A percentile compares a stretch with the other conserved stretches of the same genome.
Conservation (phyloP, 345 rosid species). For the Populus ilicifolia region DNA sequence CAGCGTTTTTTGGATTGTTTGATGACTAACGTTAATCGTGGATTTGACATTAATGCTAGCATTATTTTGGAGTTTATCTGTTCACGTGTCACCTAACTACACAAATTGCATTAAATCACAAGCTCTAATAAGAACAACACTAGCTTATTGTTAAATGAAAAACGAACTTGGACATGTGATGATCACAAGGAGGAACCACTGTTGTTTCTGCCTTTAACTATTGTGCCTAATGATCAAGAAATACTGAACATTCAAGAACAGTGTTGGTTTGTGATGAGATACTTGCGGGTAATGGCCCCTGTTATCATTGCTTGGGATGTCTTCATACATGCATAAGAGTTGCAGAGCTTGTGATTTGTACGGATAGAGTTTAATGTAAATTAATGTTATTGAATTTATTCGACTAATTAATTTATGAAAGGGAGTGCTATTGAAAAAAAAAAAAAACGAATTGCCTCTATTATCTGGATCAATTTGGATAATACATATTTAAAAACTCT, state of each 20-base stretch:
- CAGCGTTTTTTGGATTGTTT: not conserved
- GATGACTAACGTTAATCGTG: not conserved
- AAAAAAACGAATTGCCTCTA: too few relatives aligned
- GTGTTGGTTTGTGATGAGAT: not conserved
- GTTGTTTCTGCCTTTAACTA: not conserved
- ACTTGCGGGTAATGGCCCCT: too few relatives aligned
- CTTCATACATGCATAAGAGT: too few relatives aligned
- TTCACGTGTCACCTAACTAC: not conserved
- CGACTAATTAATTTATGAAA: too few relatives aligned
- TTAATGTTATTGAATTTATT: too few relatives aligned
- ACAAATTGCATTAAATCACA: not conserved
- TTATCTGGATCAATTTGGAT: too few relatives aligned
- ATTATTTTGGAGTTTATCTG: not conserved
- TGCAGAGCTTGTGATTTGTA: too few relatives aligned
- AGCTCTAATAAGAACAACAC: not conserved
- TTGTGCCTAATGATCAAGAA: too few relatives aligned
- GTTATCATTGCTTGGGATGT: too few relatives aligned
- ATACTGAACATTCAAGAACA: not conserved
- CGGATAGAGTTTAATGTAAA: too few relatives aligned
- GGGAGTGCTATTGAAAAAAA: too few relatives aligned
- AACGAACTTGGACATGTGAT: not conserved
- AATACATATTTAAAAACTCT: too few relatives aligned
- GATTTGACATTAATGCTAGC: constrained; percentile 6
- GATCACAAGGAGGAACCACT: not conserved
- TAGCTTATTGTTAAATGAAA: not conserved